Evolutionary conservation across 257 asterid genomes (phyloP).

Genomic region (Solanum medicagineum): DNA sequence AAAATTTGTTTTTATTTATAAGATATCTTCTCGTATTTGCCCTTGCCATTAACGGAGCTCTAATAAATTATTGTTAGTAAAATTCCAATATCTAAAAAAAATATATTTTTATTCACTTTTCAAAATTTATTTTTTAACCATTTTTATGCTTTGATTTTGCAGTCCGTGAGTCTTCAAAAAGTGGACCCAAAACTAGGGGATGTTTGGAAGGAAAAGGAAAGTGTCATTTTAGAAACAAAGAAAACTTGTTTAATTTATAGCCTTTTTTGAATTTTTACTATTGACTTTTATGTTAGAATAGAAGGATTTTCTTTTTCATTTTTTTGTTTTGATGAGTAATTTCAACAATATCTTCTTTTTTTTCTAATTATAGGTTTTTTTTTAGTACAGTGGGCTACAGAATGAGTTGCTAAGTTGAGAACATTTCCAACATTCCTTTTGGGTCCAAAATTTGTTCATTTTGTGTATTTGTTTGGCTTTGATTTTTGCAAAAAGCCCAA

Average conservation of each 20-base stretch:
- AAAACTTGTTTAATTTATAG: background rate
- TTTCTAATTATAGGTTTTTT: background rate
- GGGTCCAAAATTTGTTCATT: conserved; percentile 5
- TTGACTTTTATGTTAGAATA: conserved; percentile 2
- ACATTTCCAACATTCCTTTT: conserved; percentile 9
- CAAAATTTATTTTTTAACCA: background rate
- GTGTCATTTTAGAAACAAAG: background rate
- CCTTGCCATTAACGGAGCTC: background rate
- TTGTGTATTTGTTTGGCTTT: background rate
- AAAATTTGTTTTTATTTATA: no score
- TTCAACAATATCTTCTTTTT: background rate
- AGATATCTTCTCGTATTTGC: background rate
- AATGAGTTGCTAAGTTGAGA: background rate
- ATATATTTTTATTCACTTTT: background rate
- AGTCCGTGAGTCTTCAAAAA: background rate
- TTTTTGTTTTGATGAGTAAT: background rate
- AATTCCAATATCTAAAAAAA: background rate
- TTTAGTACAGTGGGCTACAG: background rate
- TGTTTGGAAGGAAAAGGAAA: conserved; percentile 24
- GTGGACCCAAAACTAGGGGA: conserved; percentile 21
- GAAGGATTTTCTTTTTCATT: no score
- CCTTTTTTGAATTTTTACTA: background rate
- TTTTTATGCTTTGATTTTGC: background rate
- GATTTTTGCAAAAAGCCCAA: background rate
- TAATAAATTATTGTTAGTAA: background rate